Evolutionary conservation across 805 yeast species (phyloP), one percentile per base, ranked within the genome.

Genomic region (Kazachstania africana): DNA sequence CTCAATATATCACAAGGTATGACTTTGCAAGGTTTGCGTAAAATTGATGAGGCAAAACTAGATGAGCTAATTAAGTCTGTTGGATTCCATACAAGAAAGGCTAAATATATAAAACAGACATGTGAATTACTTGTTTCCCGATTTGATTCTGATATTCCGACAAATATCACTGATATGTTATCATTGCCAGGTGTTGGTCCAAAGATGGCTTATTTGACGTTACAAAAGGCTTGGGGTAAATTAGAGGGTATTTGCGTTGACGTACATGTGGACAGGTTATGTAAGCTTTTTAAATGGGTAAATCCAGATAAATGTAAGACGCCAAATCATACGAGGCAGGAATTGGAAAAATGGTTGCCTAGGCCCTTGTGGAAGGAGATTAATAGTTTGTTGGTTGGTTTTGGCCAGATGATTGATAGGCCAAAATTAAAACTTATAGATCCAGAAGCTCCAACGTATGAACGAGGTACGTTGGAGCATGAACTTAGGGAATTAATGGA

Each of bases 131-230:
- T 85, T 6, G 43, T 47, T 3, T 67, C 65, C 1, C 46, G 65
- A 14, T 73, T 65, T 48, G 59, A 61, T 8, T 74, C 75, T 6
- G 95, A 85, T 41, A 66, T 88, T 3, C 97, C 97, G 0, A 66
- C 36, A 66, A 76, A 2, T 65, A 80, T 48, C 6, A 73, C 68
- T 5, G 87, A 77, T 1, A 63, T 87, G 31, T 63, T 70, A 4
- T 54, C 68, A 0, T 59, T 87, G 20, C 95, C 95, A 0, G 97
- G 97, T 0, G 94, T 87, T 3, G 97, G 97, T 0, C 95, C 95
- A 6, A 87, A 87, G 52, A 87, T 87, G 97, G 94, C 93, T 0
- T 79, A 70, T 50, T 57, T 87, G 24, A 65, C 87, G 2, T 59
- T 84, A 36, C 94, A 84, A 45, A 69, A 72, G 25, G 94, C 91